phyloP scores from a whole-genome alignment of 148 eudicot species.

The Cornus florida region DNA sequence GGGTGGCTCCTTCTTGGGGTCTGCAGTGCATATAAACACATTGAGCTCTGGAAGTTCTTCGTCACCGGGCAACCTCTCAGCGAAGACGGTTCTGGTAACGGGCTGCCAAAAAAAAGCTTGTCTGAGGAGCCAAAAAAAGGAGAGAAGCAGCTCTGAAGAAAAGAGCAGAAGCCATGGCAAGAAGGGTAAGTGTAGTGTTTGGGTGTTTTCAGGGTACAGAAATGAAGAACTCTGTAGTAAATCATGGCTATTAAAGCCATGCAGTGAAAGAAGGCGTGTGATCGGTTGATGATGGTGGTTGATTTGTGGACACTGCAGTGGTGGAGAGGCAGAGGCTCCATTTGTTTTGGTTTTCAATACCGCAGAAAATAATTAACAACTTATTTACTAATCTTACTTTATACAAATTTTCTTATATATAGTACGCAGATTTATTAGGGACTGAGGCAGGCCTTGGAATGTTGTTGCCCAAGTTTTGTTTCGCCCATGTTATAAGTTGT shows the following conservation, averaged over 20 bases:
- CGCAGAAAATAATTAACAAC: too few species aligned
- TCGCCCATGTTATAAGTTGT: too few species aligned
- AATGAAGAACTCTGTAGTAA: constrained; percentile 10
- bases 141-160: constrained; percentile 12
- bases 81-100: constrained; percentile 31
- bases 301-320: constrained; percentile 23
- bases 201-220: constrained; percentile 26
- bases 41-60: constrained; percentile 41
- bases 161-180: constrained; percentile 10
- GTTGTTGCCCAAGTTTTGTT: too few species aligned
- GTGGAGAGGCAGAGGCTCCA: constrained; percentile 33
- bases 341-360: too few species aligned
- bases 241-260: constrained; percentile 30
- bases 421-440: too few species aligned
- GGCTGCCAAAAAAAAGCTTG: constrained; percentile 44
- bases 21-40: constrained; percentile 61
- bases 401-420: too few species aligned
- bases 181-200: not conserved
- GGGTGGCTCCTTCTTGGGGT: constrained; percentile 50
- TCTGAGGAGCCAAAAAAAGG: constrained; percentile 23
- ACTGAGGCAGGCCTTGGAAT: too few species aligned
- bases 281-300: constrained; percentile 24
- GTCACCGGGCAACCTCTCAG: constrained; percentile 41
- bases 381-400: too few species aligned
- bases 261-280: constrained; percentile 23